Conservation (phyloP, 768 basidiomycete genomes). For the Tylopilus plumbeoviolaceoides region DNA sequence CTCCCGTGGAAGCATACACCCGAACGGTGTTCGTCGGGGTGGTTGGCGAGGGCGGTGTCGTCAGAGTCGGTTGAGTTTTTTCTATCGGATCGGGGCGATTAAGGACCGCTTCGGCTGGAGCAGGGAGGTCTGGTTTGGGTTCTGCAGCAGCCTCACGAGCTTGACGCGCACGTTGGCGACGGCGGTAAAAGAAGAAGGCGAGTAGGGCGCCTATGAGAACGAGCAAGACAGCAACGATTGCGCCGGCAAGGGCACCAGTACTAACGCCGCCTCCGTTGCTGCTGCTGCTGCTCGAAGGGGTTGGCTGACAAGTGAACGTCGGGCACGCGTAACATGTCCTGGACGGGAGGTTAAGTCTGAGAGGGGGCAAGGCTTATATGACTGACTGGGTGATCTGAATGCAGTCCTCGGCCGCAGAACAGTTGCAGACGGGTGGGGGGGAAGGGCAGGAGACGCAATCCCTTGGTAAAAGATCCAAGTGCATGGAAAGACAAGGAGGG, state of each 20-base stretch:
- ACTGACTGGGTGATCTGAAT: slow-evolving; percentile 57
- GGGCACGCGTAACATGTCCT: slow-evolving; percentile 61
- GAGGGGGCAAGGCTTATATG: not conserved
- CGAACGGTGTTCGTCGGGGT: slow-evolving; percentile 36
- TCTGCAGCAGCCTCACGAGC: slow-evolving; percentile 32
- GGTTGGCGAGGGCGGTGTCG: slow-evolving; percentile 14
- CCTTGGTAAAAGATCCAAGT: slow-evolving; percentile 35
- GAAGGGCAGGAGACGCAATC: slow-evolving; percentile 51
- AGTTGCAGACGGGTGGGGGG: slow-evolving; percentile 49
- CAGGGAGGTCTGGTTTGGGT: slow-evolving; percentile 58
- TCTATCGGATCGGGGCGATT: slow-evolving; percentile 80
- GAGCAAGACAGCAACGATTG: slow-evolving; percentile 59
- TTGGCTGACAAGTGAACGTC: slow-evolving; percentile 48
- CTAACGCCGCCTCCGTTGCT: slow-evolving; percentile 45
- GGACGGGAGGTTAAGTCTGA: slow-evolving; percentile 2
- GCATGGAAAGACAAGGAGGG: slow-evolving; percentile 26
- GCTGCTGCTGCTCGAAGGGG: slow-evolving; percentile 6
- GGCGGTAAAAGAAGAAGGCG: slow-evolving; percentile 63
- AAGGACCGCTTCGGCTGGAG: slow-evolving; percentile 71
- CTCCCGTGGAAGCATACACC: slow-evolving; percentile 45
- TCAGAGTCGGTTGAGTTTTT: slow-evolving; percentile 37
- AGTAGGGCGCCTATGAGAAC: slow-evolving; percentile 51
- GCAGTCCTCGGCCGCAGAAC: slow-evolving; percentile 53
- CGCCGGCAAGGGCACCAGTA: slow-evolving; percentile 71
- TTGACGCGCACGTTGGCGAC: slow-evolving; percentile 44